Percentiles rank a stretch among this genome's conserved stretches.
phyloP scores from a whole-genome alignment of 78 protist species.

The Dictyostelium firmibasis region DNA sequence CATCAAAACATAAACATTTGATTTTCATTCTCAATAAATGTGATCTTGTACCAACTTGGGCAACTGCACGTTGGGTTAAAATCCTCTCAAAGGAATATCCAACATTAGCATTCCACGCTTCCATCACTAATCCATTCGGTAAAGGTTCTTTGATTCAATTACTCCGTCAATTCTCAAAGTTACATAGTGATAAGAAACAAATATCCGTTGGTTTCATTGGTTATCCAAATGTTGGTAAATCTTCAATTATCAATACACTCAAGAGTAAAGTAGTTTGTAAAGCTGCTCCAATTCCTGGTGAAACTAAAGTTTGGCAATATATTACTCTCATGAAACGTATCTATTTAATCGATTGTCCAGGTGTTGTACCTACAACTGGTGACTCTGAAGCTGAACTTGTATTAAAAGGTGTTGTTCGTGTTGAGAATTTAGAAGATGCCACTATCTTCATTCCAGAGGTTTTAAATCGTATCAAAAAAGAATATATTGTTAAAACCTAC shows the following conservation, averaged over 20 bases:
- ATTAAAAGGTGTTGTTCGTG: slow-evolving; percentile 94
- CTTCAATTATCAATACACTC: slow-evolving; percentile 98
- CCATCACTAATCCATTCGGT: slow-evolving; percentile 98
- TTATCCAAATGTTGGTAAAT: slow-evolving; percentile 98
- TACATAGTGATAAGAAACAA: slow-evolving; percentile 95
- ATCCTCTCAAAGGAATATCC: slow-evolving; percentile 95
- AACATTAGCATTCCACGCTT: slow-evolving; percentile 99
- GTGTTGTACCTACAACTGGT: slow-evolving; percentile 92
- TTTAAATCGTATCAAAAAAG: slow-evolving; percentile 87
- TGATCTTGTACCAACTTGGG: slow-evolving; percentile 99
- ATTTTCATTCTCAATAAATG: slow-evolving; percentile 99
- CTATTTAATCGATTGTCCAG: slow-evolving; percentile 99
- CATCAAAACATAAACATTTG: slow-evolving; percentile 97
- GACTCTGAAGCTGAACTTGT: slow-evolving; percentile 92
- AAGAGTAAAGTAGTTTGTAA: slow-evolving; percentile 90
- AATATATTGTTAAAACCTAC: slow-evolving; percentile 91
- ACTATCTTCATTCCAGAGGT: slow-evolving; percentile 86
- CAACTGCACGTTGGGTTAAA: slow-evolving; percentile 94
- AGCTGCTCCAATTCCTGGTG: slow-evolving; percentile 99
- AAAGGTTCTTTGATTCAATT: slow-evolving; percentile 97
- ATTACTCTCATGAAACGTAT: slow-evolving; percentile 94
- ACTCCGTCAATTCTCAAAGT: slow-evolving; percentile 92
- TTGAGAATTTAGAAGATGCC: slow-evolving; percentile 92
- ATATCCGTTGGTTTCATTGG: slow-evolving; percentile 98
- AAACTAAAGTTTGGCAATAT: slow-evolving; percentile 99